Base-by-base conservation (phyloP, 1,139 yeast genomes). In the Debaryomyces singareniensis region DNA sequence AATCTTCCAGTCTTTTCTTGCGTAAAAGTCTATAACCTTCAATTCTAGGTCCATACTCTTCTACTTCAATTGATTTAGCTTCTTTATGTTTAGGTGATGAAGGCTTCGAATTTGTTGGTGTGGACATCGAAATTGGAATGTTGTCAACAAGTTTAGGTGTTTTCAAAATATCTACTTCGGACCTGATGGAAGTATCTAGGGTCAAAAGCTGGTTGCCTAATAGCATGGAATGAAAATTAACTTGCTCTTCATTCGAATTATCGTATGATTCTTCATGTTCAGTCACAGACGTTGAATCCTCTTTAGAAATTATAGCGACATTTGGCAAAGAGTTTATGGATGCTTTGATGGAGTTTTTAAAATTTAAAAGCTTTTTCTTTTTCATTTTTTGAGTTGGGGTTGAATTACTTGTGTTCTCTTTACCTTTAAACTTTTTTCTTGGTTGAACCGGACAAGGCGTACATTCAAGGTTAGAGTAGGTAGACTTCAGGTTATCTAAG, bases 1-100 rank as follows among this genome's bases (percentile, higher is more conserved):
- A 32, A 16, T 27, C 20, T 21, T 28, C 14, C 5, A 35, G 26
- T 16, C 29, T 30, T 11, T 18, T 20, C 22, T 20, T 52, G 30
- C 54, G 53, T 12, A 64, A 53, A 35, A 65, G 58, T 28, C 43
- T 56, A 39, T 51, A 63, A 2, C 68, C 68, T 31, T 58, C 55
- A 14, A 61, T 46, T 4, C 51, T 36, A 4, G 46, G 49, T 1
- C 59, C 58, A 16, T 43, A 49, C 24, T 52, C 62, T 21, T 47
- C 45, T 5, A 29, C 24, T 31, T 11, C n/a, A 26, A 30, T 22
- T 16, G 36, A 25, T n/a, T 35, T 25, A 11, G 26, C 29, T 16
- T 29, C 23, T 6, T 24, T 20, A 7, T 18, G 9, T 18, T n/a
- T 18, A 9, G 61, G 58, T 1, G 58, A 43, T n/a, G 53, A 44